Percentiles rank a stretch among this genome's conserved stretches.
Evolutionary conservation across 176 grass and related monocot genomes (phyloP).

Genomic region (Dendrocalamus sinicus): DNA sequence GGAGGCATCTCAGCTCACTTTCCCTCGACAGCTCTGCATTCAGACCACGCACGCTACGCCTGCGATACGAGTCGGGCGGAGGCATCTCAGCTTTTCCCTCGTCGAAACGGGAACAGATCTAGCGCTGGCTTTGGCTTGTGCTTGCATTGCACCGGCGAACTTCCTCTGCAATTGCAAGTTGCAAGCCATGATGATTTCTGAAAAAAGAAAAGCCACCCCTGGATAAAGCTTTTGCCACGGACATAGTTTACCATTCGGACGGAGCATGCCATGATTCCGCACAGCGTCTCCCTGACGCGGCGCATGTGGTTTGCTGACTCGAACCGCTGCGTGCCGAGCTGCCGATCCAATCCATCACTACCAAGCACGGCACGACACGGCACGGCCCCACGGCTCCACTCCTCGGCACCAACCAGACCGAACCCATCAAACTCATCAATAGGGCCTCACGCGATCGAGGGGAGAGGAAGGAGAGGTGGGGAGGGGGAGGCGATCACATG

Average conservation of each 20-base stretch:
- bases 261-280: not conserved
- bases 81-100: not conserved
- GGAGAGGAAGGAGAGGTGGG: not conserved
- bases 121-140: not conserved
- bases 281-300: not conserved
- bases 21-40: no score
- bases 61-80: not conserved
- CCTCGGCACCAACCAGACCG: not conserved
- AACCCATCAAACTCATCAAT: not conserved
- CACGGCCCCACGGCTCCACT: not conserved
- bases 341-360: not conserved
- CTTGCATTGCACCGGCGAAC: not conserved
- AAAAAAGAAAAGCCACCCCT: not conserved
- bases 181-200: not conserved
- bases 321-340: not conserved
- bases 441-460: not conserved
- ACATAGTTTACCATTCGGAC: not conserved
- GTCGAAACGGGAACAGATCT: slow-evolving; percentile 27
- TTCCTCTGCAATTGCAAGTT: not conserved
- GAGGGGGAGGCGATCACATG: slow-evolving; percentile 27
- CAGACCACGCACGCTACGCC: not conserved
- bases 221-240: not conserved
- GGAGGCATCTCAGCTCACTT: no score
- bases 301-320: not conserved
- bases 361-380: no score